Evolutionary conservation across 345 rosid genomes (phyloP).

Genomic region (Geranium rotundifolium): DNA sequence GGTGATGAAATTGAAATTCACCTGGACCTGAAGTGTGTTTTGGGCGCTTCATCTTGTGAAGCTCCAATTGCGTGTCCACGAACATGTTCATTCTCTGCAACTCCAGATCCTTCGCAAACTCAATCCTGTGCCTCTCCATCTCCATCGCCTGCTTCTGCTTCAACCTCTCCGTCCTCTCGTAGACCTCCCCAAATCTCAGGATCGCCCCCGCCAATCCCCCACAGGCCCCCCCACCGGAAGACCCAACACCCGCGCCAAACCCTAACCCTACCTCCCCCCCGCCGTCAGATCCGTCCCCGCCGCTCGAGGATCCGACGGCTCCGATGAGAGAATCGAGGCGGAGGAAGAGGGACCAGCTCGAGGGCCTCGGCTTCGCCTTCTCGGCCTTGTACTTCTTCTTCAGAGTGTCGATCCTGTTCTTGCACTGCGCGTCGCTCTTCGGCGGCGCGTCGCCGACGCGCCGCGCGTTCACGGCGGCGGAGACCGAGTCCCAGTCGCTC

Average conservation of each 20-base stretch:
- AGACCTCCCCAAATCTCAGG: slow-evolving; percentile 53
- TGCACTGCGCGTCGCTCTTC: slow-evolving; percentile 61
- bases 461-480: slow-evolving; percentile 51
- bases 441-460: slow-evolving; percentile 34
- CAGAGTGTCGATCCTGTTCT: slow-evolving; percentile 61
- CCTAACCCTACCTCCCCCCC: slow-evolving; percentile 31
- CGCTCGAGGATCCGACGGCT: slow-evolving; percentile 15
- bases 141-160: slow-evolving; percentile 62
- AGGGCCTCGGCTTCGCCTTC: slow-evolving; percentile 22
- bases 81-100: slow-evolving; percentile 63
- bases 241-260: slow-evolving; percentile 33
- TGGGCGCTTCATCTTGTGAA: slow-evolving; percentile 37
- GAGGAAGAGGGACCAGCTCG: slow-evolving; percentile 43
- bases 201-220: slow-evolving; percentile 55
- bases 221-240: slow-evolving; percentile 24
- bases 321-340: slow-evolving; percentile 44
- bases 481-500: slow-evolving; percentile 72
- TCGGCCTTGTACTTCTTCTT: slow-evolving; percentile 61
- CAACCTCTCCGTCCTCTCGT: slow-evolving; percentile 51
- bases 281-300: no score
- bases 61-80: slow-evolving; percentile 55
- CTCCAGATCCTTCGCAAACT: slow-evolving; percentile 55
- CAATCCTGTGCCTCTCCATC: slow-evolving; percentile 72
- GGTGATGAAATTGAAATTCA: background rate
- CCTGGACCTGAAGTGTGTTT: slow-evolving; percentile 24